Conservation (phyloP, 1,139 yeast species). For the Hemisphaericaspora xylofermentans region DNA sequence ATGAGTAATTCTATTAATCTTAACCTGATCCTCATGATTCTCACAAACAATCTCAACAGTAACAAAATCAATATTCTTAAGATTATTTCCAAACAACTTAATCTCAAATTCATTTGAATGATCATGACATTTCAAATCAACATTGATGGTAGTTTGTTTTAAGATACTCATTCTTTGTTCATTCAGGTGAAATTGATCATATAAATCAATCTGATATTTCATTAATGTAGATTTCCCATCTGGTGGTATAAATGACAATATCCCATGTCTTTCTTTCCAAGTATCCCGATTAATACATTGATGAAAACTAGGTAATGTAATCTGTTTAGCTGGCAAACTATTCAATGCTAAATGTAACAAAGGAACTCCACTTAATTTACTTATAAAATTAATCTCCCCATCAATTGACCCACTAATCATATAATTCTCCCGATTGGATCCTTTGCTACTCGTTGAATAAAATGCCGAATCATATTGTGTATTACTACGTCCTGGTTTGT, state of each 20-base stretch:
- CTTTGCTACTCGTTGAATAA: constrained; percentile 24
- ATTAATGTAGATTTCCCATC: constrained; percentile 73
- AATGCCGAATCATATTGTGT: constrained; percentile 37
- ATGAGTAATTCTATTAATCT: constrained; percentile 59
- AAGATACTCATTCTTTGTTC: constrained; percentile 26
- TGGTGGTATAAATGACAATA: constrained; percentile 77
- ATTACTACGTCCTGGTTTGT: constrained; percentile 12
- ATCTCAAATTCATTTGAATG: constrained; percentile 75
- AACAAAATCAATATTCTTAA: constrained; percentile 58
- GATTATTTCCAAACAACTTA: constrained; percentile 53
- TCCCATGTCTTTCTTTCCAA: constrained; percentile 42
- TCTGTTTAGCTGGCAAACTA: constrained; percentile 35
- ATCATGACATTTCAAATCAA: constrained; percentile 60
- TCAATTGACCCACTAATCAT: constrained; percentile 60
- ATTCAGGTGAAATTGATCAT: constrained; percentile 11
- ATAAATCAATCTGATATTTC: constrained; percentile 61
- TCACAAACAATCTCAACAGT: constrained; percentile 47
- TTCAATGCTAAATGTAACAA: constrained; percentile 57
- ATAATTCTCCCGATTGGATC: constrained; percentile 20
- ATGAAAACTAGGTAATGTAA: constrained; percentile 58
- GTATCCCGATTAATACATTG: constrained; percentile 50
- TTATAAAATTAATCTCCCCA: constrained; percentile 64
- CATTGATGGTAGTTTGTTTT: constrained; percentile 62
- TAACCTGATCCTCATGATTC: constrained; percentile 20
- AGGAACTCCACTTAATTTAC: constrained; percentile 76